phyloP scores from a whole-genome alignment of 805 yeast genomes.

The Candida insectalens region DNA sequence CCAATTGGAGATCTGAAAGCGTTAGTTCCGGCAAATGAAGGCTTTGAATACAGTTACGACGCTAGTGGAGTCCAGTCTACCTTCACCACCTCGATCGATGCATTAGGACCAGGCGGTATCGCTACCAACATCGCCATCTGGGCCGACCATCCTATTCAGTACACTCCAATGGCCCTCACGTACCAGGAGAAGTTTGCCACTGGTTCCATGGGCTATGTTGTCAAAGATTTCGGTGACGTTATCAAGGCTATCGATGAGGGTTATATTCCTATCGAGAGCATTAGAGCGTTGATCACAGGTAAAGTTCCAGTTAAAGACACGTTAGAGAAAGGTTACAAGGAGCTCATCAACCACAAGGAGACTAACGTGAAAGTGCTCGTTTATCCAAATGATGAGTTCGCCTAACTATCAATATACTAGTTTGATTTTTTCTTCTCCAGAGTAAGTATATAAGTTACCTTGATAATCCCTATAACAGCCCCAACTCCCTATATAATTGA shows the following conservation, averaged over 20 bases:
- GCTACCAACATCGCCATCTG: conserved; percentile 61
- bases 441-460: no score
- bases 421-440: no score
- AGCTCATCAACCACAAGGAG: conserved; percentile 42
- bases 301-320: conserved; percentile 40
- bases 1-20: conserved; percentile 28
- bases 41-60: conserved; percentile 42
- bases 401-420: no score
- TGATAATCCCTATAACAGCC: no score
- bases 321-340: conserved; percentile 42
- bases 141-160: conserved; percentile 40
- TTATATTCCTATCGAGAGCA: conserved; percentile 32
- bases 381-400: conserved; percentile 29
- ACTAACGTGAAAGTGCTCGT: conserved; percentile 45
- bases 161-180: conserved; percentile 47
- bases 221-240: conserved; percentile 48
- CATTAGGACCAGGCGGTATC: conserved; percentile 42
- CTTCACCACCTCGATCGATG: conserved; percentile 38
- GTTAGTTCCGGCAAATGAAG: conserved; percentile 31
- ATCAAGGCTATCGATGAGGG: conserved; percentile 40
- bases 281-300: conserved; percentile 43
- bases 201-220: conserved; percentile 55
- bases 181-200: conserved; percentile 43
- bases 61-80: conserved; percentile 49
- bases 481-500: no score